These are phyloP conservation scores for Colletotrichum agaves DNA, from an alignment of 2,329 filamentous ascomycete species.

Conservation along the genomic window DNA sequence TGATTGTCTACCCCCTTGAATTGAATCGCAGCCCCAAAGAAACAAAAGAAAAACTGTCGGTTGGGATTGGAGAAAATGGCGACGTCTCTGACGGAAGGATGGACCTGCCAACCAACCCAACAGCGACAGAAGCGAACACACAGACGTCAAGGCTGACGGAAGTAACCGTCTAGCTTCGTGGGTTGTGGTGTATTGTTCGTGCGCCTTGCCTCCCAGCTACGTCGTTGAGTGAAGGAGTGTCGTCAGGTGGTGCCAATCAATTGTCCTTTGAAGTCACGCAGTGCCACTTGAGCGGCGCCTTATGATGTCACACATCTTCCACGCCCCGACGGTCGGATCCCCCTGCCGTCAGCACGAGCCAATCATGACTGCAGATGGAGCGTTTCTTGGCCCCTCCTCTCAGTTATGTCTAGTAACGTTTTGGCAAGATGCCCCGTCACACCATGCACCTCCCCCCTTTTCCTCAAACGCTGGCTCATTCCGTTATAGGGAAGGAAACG, in stretches of 20 bases:
- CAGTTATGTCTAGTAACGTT: conserved; percentile 24
- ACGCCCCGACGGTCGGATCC: conserved; percentile 21
- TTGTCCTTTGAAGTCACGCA: conserved; percentile 31
- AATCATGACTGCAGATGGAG: conserved; percentile 12
- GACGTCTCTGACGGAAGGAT: conserved; percentile 26
- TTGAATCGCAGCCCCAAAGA: background rate
- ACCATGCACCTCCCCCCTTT: conserved; percentile 4
- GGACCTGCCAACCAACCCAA: background rate
- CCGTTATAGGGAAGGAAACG: conserved; percentile 34
- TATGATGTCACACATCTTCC: conserved; percentile 26
- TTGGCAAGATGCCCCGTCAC: conserved; percentile 31
- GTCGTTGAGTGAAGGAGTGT: conserved; percentile 34
- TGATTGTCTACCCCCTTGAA: conserved; percentile 24
- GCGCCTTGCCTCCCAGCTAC: conserved; percentile 11
- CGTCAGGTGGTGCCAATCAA: conserved; percentile 34
- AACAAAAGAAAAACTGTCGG: background rate
- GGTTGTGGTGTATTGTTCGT: background rate
- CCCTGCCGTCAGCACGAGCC: conserved; percentile 5
- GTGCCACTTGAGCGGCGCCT: conserved; percentile 29
- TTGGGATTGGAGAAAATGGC: background rate
- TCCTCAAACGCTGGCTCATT: conserved; percentile 35
- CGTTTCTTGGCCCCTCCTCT: conserved; percentile 15
- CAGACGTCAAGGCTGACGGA: conserved; percentile 38
- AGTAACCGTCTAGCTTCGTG: background rate
- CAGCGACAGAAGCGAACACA: conserved; percentile 7